Conservation (phyloP, 116 monocot species). For the Dioscorea cayenensis region DNA sequence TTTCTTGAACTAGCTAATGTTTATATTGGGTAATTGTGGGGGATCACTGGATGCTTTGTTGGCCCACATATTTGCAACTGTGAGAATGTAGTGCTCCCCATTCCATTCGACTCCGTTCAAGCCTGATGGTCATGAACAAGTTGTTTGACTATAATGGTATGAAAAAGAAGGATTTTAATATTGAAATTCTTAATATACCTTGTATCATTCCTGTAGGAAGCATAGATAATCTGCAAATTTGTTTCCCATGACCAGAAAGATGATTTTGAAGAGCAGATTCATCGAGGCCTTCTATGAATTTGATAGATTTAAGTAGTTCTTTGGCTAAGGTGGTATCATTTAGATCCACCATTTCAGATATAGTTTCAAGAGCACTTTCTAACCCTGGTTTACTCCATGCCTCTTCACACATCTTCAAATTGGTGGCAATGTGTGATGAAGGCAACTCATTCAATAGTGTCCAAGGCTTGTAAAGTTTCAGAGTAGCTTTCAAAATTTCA, state of each 20-base stretch:
- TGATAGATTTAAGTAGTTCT: slow-evolving; percentile 38
- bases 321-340: slow-evolving; percentile 18
- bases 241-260: background rate
- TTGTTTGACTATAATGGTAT: background rate
- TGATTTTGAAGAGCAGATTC: slow-evolving; percentile 2
- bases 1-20: slow-evolving; percentile 8
- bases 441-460: slow-evolving; percentile 23
- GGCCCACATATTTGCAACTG: slow-evolving; percentile 75
- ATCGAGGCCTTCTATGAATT: slow-evolving; percentile 23
- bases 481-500: slow-evolving; percentile 39
- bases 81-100: slow-evolving; percentile 45
- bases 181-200: slow-evolving; percentile 19
- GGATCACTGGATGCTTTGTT: slow-evolving; percentile 47
- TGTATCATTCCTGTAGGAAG: slow-evolving; percentile 20
- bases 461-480: slow-evolving; percentile 60
- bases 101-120: slow-evolving; percentile 41
- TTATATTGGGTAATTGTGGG: slow-evolving; percentile 31
- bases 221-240: slow-evolving; percentile 29
- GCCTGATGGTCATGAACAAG: slow-evolving; percentile 25
- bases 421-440: slow-evolving; percentile 16
- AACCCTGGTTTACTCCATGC: slow-evolving; percentile 47
- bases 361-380: slow-evolving; percentile 28
- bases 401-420: slow-evolving; percentile 29
- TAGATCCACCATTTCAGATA: slow-evolving; percentile 10
- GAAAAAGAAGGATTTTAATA: background rate